Base-by-base conservation (phyloP, 78 protist species). In the Dictyostelium brefeldianum region DNA sequence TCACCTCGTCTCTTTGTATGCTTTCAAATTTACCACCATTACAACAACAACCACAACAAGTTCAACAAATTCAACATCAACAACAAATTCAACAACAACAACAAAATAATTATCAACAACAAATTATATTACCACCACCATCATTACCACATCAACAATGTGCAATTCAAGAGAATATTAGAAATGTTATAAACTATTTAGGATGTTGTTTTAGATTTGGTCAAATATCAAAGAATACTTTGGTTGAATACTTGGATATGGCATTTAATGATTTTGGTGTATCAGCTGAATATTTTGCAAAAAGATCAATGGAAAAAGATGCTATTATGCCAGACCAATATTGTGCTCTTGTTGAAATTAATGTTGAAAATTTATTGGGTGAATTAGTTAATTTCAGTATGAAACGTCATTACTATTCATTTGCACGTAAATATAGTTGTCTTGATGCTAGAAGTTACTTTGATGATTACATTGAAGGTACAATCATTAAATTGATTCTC, bases 121-220 rank as follows among this genome's bases (percentile, higher is more conserved):
- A 53, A 53, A 62, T 62, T 18, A 62, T 36, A 62, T 62, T 11
- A 62, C 70, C 70, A 62, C 70, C 70, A 62, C 22, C 43, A 25
- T 62, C 70, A 62, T 62, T 62, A 25, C 70, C 70, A 62, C 70
- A 62, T 25, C 70, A 62, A 62, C 70, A 62, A 62, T 62, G 70
- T 25, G 20, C 70, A 62, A 62, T 62, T 62, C 70, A 62, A 62
- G 70, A 62, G 36, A 62, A 62, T 25, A 25, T 62, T 62, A 29
- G 70, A 25, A 62, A 62, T 62, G 70, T 62, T 25, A 62, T 62
- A 4, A 62, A 62, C 27, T 62, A 62, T 62, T 62, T 62, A 62
- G 70, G 70, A 62, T 62, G 70, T 62, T 62, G 70, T 25, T 62
- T 25, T 62, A 62, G 70, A 25, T 62, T 62, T 62, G 70, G 18